Evolutionary conservation across 2,329 filamentous ascomycete genomes (phyloP).

Genomic region (Periconia macrospinosa): DNA sequence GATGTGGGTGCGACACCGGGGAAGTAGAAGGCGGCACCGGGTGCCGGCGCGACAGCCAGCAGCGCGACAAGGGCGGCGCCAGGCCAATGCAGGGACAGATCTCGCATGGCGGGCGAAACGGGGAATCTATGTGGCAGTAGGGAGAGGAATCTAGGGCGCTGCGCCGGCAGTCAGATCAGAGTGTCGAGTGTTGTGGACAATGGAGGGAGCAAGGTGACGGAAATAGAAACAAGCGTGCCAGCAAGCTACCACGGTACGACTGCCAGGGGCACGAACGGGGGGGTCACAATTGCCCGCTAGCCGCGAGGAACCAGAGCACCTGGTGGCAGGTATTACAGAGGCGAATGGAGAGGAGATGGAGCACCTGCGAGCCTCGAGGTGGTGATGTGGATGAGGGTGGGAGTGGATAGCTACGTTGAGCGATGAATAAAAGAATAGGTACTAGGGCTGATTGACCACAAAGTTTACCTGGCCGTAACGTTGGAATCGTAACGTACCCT

Average conservation of each 20-base stretch:
- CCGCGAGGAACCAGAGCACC: background rate
- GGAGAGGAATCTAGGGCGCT: constrained; percentile 8
- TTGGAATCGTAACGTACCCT: no score
- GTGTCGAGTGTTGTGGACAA: background rate
- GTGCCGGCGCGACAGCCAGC: constrained; percentile 36
- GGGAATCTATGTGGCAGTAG: constrained; percentile 3
- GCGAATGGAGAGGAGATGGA: background rate
- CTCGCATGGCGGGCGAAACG: constrained; percentile 28
- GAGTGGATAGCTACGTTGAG: no score
- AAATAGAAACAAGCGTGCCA: no score
- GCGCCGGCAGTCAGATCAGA: constrained; percentile 13
- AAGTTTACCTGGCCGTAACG: no score
- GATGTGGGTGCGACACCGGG: constrained; percentile 93
- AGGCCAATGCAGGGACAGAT: constrained; percentile 22
- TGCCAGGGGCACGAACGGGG: background rate
- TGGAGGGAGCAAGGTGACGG: no score
- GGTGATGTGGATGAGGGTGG: no score
- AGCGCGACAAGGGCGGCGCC: constrained; percentile 38
- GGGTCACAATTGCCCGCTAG: background rate
- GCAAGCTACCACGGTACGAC: no score
- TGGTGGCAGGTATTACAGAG: no score
- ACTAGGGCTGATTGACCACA: no score
- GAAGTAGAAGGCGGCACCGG: constrained; percentile 79
- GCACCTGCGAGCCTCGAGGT: background rate
- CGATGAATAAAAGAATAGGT: no score